A percentile compares a stretch with the other conserved stretches of the same genome.
These are phyloP conservation scores for Apiospora kogelbergensis DNA, from an alignment of 2,329 filamentous ascomycete species.

Conservation along the genomic window DNA sequence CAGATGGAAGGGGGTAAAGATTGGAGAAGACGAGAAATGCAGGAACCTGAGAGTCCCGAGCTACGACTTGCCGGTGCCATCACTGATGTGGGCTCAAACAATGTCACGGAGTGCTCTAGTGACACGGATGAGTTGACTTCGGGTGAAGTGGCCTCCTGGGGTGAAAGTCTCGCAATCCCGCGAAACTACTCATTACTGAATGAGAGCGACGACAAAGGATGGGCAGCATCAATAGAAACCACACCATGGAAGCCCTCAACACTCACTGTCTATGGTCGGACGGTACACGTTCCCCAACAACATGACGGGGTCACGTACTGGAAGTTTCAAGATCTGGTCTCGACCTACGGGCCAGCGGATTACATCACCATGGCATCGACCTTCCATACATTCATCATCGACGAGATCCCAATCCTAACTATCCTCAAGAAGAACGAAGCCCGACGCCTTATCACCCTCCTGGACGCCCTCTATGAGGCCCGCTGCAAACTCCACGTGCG, in stretches of 20 bases:
- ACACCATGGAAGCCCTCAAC: slow-evolving; percentile 42
- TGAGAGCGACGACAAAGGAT: slow-evolving; percentile 11
- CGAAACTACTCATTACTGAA: slow-evolving; percentile 27
- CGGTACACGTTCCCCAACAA: slow-evolving; percentile 58
- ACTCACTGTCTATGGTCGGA: slow-evolving; percentile 62
- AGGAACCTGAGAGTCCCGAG: slow-evolving; percentile 20
- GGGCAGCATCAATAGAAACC: slow-evolving; percentile 10
- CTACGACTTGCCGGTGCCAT: slow-evolving; percentile 12
- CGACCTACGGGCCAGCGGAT: slow-evolving; percentile 73
- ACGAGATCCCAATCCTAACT: slow-evolving; percentile 66
- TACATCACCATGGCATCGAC: slow-evolving; percentile 80
- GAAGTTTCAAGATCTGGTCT: slow-evolving; percentile 68
- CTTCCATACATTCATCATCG: slow-evolving; percentile 76
- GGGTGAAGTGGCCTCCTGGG: not conserved
- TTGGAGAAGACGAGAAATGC: slow-evolving; percentile 61
- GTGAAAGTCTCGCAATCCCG: slow-evolving; percentile 19
- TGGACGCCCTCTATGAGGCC: slow-evolving; percentile 82
- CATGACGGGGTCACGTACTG: slow-evolving; percentile 60
- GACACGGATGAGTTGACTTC: not conserved
- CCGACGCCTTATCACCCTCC: slow-evolving; percentile 73
- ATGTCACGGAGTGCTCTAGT: too few relatives aligned
- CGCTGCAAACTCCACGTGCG: slow-evolving; percentile 72
- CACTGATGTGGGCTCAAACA: not conserved
- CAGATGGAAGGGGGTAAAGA: slow-evolving; percentile 77
- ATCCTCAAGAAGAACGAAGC: slow-evolving; percentile 77